Evolutionary conservation across 1,284 basidiomycete species (phyloP), one percentile per base, ranked within the genome.

Genomic region (Tausonia pullulans): DNA sequence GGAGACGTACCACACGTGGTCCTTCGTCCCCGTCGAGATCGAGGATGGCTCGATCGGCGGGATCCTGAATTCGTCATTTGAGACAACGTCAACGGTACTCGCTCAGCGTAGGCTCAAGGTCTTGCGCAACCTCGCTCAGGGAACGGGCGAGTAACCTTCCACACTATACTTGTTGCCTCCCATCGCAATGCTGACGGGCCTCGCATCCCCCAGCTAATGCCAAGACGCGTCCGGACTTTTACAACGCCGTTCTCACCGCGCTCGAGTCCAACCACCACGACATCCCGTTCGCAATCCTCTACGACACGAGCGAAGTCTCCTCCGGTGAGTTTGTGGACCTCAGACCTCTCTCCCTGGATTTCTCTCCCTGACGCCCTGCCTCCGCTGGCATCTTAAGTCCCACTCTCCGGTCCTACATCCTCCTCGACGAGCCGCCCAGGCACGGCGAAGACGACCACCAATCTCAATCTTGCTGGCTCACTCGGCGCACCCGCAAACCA

Each of bases 1-100:
- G 45, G 65, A 66, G 43, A 60, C 57, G 1, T 66, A 56, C n/a
- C 53, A 54, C 39, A 53, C 52, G 9, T 62, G 61, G 61, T 11
- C 13, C 3, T 62, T 52, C 53, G 14, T 39, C 44, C 46, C 46
- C 43, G 44, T 62, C 53, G 49, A 46, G 53, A 44, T 43, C 14
- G 61, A 62, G 55, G n/a, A n/a, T 11, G 61, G 61, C 41, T 27
- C 13, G 27, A 51, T 43, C 41, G 58, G 46, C 46, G 58, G 58
- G 4, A 41, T 60, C 13, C n/a, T 60, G 7, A 60, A 60, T 11
- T 5, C 27, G 27, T 27, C 27, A 27, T 27, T 27, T 27, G 27
- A 27, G 27, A 27, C 27, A 27, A 27, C 27, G 27, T 27, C 27
- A 27, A 27, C 27, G 27, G 27, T 27, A 27, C 27, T 27, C 27